Base-by-base conservation (phyloP, 306 rosid genomes). In the Inga leiocalycina region DNA sequence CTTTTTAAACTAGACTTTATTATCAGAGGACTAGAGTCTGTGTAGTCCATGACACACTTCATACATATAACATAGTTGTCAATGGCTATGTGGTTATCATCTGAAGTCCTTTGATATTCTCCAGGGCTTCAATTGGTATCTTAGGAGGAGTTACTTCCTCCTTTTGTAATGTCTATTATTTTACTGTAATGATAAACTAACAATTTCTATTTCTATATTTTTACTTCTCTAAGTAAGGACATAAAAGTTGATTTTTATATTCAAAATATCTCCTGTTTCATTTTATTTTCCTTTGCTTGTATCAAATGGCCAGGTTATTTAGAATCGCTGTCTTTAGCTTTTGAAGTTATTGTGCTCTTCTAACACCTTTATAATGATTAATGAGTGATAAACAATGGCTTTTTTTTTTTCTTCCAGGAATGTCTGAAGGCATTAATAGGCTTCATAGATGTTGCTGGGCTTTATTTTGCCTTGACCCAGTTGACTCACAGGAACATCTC, bases 381-480 rank as follows among this genome's bases (percentile, higher is more conserved):
- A 49, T 69, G 85, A 68, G 61, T 79, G 78, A 46, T 86, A 79
- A 72, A 65, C 56, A 56, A 22, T 80, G 64, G 65, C 56, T 79
- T 44, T 8, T 76, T 14, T n/a, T 30, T 73, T 75, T 54, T 52
- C 72, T 59, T 72, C 77, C 94, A 97, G 99, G 99, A 97, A 85
- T 75, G 93, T 80, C 91, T 97, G 94, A 97, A 97, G 93, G 97
- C 98, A 9, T 79, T 97, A 66, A 97, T 97, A 79, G 99, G 99
- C 61, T 97, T 97, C 71, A 83, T 97, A 77, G 99, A 97, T 80
- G 99, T 97, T 75, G 99, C 98, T 66, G 99, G 99, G 62, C 97
- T 97, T 80, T 97, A 97, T 89, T 97, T 91, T 86, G 99, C 99
- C 79, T 86, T 97, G 91, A 94, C 99, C 85, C 98, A 97, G 88